Base-by-base conservation (phyloP, 169 alveolate species). In the Plasmodium vinckei region DNA sequence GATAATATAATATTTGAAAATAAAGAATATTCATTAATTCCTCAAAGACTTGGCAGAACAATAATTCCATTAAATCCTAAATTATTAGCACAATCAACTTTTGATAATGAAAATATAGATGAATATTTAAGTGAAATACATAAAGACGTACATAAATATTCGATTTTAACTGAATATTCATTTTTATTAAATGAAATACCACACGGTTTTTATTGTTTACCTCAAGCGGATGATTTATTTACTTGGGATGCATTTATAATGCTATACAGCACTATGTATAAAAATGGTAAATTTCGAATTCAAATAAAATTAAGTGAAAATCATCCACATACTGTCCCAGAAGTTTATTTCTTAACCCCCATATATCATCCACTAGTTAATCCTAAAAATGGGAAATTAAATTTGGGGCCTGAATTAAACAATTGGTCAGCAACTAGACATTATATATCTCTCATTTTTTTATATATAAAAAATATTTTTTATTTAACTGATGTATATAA, bases 51-150 rank as follows among this genome's bases (percentile, higher is more conserved):
- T 42, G 88, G 88, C n/a, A 61, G 88, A 68, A 77, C 88, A 21
- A 77, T 77, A 25, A 63, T 77, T 12, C 88, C 88, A 49, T 56
- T 77, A 51, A 77, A 77, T 27, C 88, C 88, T 47, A 69, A 77
- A 57, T 44, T 77, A 21, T 68, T 77, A 25, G 72, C 88, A 2
- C 88, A 77, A 19, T 63, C 79, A 27, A 77, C 88, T 10, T 15
- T 63, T 42, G 88, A 77, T 12, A 73, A 77, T 49, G 88, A 77
- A 39, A 51, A 63, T 42, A 77, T 77, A 39, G 88, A 77, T 64
- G 69, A 69, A 0, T 77, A 77, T 25, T 44, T 77, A 64, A 77
- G 56, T 42, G 88, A 77, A 44, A 77, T 77, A 5, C 88, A 77
- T 56, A 46, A 64, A 63, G 65, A 64, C 53, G 77, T 77, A 33